These are phyloP conservation scores for Wickerhamomyces pijperi DNA, from an alignment of 805 yeast genomes.

Conservation along the genomic window DNA sequence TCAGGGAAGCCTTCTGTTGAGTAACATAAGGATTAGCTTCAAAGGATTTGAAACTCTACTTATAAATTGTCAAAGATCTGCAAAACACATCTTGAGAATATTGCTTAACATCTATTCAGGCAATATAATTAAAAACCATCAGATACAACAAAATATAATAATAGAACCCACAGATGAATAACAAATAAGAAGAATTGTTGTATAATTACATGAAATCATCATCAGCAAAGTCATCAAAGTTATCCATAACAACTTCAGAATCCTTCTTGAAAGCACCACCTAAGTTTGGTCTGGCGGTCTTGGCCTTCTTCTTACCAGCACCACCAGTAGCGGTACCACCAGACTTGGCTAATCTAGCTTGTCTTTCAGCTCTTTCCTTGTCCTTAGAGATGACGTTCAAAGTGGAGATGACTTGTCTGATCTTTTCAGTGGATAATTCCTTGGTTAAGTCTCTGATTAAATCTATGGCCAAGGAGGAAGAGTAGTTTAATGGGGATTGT, in stretches of 20 bases:
- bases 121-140: too few species aligned
- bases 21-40: too few species aligned
- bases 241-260: conserved; percentile 41
- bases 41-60: too few species aligned
- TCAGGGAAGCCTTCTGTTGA: too few species aligned
- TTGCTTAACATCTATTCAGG: too few species aligned
- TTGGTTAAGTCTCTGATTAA: conserved; percentile 73
- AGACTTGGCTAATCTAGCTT: conserved; percentile 66
- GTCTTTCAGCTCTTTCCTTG: conserved; percentile 84
- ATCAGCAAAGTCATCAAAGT: conserved; percentile 53
- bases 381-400: conserved; percentile 72
- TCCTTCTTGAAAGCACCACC: conserved; percentile 58
- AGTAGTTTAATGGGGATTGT: conserved; percentile 53
- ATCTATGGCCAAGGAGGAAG: conserved; percentile 72
- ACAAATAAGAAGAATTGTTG: too few species aligned
- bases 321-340: conserved; percentile 88
- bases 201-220: conserved; percentile 64
- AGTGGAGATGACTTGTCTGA: conserved; percentile 78
- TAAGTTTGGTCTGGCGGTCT: conserved; percentile 51
- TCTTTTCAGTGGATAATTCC: conserved; percentile 73
- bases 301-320: conserved; percentile 91
- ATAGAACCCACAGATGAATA: too few species aligned
- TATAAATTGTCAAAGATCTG: too few species aligned
- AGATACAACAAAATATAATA: too few species aligned
- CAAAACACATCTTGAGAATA: too few species aligned